Conservation (phyloP, 179 eudicot species). For the Vitellaria paradoxa region DNA sequence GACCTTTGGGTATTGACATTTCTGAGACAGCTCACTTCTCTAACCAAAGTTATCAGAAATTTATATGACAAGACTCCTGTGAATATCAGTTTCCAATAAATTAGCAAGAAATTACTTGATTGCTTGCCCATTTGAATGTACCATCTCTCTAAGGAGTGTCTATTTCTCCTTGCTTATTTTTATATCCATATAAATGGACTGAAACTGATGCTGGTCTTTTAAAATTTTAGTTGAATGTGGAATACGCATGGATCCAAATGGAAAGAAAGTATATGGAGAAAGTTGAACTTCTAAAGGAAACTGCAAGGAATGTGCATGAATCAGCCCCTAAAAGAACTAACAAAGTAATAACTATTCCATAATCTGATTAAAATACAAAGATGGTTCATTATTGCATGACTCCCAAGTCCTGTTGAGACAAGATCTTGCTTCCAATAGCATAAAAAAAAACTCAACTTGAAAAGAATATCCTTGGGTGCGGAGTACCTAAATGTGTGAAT, state of each 20-base stretch:
- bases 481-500: background rate
- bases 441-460: background rate
- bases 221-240: background rate
- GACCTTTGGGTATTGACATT: conserved; percentile 18
- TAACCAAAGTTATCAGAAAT: background rate
- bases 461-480: background rate
- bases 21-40: background rate
- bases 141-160: background rate
- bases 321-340: background rate
- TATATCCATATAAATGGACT: background rate
- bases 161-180: background rate
- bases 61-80: background rate
- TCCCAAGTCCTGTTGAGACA: no score
- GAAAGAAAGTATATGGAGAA: background rate
- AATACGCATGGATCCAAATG: background rate
- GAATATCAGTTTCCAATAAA: background rate
- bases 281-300: background rate
- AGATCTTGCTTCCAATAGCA: background rate
- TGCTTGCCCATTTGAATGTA: background rate
- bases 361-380: background rate
- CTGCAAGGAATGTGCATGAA: background rate
- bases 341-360: background rate
- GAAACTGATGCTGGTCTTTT: background rate
- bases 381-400: background rate
- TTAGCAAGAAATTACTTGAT: background rate